Evolutionary conservation across 495 filamentous ascomycete species (phyloP).

Genomic region (Aspergillus sclerotiicarbonarius): DNA sequence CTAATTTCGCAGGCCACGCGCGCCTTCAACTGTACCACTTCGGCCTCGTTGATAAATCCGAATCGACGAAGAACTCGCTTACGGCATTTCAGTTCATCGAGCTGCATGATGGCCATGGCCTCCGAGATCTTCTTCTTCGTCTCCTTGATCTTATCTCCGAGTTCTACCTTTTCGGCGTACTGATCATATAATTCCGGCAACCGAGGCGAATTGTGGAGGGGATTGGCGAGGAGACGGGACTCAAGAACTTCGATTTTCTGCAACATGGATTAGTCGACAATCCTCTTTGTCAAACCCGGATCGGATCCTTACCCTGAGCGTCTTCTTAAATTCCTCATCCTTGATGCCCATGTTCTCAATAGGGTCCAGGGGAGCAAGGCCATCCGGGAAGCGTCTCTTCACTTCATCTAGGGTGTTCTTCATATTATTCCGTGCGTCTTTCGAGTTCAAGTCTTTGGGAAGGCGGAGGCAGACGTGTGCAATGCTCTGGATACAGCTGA

Average conservation of each 20-base stretch:
- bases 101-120: conserved; percentile 80
- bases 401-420: conserved; percentile 72
- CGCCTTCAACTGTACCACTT: conserved; percentile 93
- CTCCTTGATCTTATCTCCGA: conserved; percentile 73
- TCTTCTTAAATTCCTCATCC: conserved; percentile 88
- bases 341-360: conserved; percentile 92
- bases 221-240: conserved; percentile 82
- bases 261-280: conserved; percentile 11
- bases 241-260: conserved; percentile 96
- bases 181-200: conserved; percentile 78
- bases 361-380: conserved; percentile 81
- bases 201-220: conserved; percentile 83
- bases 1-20: conserved; percentile 97
- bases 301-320: conserved; percentile 62
- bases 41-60: conserved; percentile 89
- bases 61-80: conserved; percentile 97
- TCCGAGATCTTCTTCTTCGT: conserved; percentile 82
- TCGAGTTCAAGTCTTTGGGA: conserved; percentile 65
- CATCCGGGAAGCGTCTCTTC: conserved; percentile 85
- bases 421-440: conserved; percentile 60
- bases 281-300: neutral
- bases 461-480: conserved; percentile 76
- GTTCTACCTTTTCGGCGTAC: conserved; percentile 76
- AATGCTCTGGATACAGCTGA: conserved; percentile 79
- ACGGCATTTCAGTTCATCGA: conserved; percentile 92